Percentiles rank a stretch among this genome's conserved stretches.
phyloP scores from a whole-genome alignment of 2,329 filamentous ascomycete genomes.

The Cordyceps fumosorosea region DNA sequence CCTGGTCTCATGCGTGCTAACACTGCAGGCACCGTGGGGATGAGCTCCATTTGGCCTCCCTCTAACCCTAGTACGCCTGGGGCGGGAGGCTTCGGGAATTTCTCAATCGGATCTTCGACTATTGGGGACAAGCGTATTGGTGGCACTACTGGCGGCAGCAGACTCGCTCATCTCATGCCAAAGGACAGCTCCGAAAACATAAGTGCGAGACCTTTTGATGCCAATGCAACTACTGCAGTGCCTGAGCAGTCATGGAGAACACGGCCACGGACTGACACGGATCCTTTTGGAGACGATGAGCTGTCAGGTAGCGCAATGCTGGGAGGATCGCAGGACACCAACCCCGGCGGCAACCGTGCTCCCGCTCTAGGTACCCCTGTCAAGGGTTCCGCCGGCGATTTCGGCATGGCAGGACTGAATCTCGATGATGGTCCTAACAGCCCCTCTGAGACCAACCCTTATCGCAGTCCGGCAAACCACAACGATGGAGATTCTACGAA shows the following conservation, averaged over 20 bases:
- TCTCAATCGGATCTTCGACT: conserved; percentile 58
- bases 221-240: conserved; percentile 40
- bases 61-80: conserved; percentile 56
- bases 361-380: conserved; percentile 47
- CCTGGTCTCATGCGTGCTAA: conserved; percentile 47
- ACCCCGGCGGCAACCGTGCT: conserved; percentile 32
- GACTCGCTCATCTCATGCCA: conserved; percentile 76
- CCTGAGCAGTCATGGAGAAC: conserved; percentile 43
- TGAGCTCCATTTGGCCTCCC: conserved; percentile 37
- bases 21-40: conserved; percentile 41
- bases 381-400: conserved; percentile 50
- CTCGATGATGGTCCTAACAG: conserved; percentile 67
- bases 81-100: conserved; percentile 81
- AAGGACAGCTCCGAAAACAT: conserved; percentile 62
- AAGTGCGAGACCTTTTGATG: conserved; percentile 35
- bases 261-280: conserved; percentile 63
- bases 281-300: conserved; percentile 65
- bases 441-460: conserved; percentile 93
- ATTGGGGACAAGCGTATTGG: conserved; percentile 69
- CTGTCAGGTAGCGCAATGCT: conserved; percentile 65
- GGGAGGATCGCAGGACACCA: conserved; percentile 67
- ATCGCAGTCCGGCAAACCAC: conserved; percentile 75
- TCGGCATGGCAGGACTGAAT: conserved; percentile 56
- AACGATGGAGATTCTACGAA: conserved; percentile 50
- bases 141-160: conserved; percentile 66